phyloP scores from a whole-genome alignment of 1,139 yeast species.

The Dujonia santamariae region DNA sequence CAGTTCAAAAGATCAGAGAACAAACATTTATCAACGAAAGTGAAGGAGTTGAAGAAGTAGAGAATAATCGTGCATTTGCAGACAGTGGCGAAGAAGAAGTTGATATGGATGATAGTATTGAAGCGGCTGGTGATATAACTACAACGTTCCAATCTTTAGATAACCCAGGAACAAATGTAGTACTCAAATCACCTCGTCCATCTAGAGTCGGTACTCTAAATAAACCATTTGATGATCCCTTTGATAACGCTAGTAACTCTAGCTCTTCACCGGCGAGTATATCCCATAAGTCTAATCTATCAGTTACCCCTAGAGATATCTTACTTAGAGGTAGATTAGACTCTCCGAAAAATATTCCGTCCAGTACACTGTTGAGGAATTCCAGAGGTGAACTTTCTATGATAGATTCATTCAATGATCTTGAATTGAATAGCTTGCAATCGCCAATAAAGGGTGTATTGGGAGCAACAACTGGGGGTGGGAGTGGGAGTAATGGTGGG shows the following conservation, averaged over 20 bases:
- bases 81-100: neutral
- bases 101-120: no score
- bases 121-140: no score
- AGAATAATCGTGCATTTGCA: no score
- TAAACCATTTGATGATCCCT: constrained; percentile 39
- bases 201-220: no score
- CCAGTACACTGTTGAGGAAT: constrained; percentile 16
- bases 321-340: constrained; percentile 27
- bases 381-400: constrained; percentile 20
- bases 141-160: no score
- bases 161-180: no score
- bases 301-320: constrained; percentile 43
- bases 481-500: constrained; percentile 3
- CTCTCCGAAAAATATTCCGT: constrained; percentile 12
- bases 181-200: no score
- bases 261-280: constrained; percentile 19
- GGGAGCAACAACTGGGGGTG: neutral
- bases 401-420: constrained; percentile 26
- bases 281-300: constrained; percentile 8
- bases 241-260: constrained; percentile 14
- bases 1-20: constrained; percentile 52
- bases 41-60: constrained; percentile 1
- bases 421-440: constrained; percentile 17
- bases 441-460: constrained; percentile 2
- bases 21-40: constrained; percentile 28